Base-by-base conservation (phyloP, 2,329 filamentous ascomycete genomes). In the Pseudonectria foliicola region DNA sequence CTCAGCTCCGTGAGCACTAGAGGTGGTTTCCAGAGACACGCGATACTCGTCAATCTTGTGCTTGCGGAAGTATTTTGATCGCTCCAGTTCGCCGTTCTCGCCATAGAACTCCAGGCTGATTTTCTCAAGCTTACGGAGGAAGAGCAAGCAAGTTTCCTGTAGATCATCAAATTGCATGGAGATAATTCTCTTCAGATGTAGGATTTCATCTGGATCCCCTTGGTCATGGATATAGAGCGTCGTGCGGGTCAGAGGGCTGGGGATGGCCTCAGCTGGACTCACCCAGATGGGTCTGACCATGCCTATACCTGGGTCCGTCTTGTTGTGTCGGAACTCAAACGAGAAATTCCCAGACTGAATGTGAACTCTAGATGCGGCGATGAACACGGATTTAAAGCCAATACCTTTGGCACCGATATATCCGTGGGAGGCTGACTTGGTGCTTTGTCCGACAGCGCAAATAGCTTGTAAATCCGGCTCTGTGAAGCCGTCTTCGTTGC, bases 291-390 rank as follows among this genome's bases (percentile, higher is more conserved):
- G 44, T 1, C 34, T 29, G 1, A 49, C 24, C 47, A 42, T 47
- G 0, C 40, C 46, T 4, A 42, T 16, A 3, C 44, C 44, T 0
- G 38, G 7, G 10, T 42, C 44, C 1, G 23, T 32, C 6, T 27
- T 45, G 0, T 13, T 29, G 13, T 46, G 40, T 10, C 21, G 10
- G 13, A 48, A 48, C 12, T 42, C 34, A n/a, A 49, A 49, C 0
- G 40, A 49, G 24, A 38, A 49, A 7, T 38, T n/a, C 1, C 44
- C 43, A 0, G 46, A 48, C 15, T 48, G 43, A 1, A 49, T 46
- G 10, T 40, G 33, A 1, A 48, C 43, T 15, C 16, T 37, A 1
- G 15, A 43, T 2, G 42, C 44, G 1, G 38, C 37, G 10, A 42
- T 42, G 10, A 49, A 44, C 0, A 49, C 40, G 0, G 44, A 41